phyloP scores from a whole-genome alignment of 176 grass and related monocot species.

The Guadua angustifolia region DNA sequence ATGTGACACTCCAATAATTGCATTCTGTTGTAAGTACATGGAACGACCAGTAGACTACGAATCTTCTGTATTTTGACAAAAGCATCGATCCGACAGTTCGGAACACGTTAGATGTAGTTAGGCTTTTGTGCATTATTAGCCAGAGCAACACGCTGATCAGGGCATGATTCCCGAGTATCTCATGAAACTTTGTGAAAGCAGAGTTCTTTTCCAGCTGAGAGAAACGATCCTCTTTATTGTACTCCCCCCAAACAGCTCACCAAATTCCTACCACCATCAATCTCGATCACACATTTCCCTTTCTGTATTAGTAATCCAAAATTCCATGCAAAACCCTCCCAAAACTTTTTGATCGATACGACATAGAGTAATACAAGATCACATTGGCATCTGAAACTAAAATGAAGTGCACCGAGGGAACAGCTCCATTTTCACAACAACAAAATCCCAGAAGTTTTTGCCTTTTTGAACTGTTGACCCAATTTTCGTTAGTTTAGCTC shows the following conservation, averaged over 20 bases:
- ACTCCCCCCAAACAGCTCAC: not conserved
- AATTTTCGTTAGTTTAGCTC: too few species aligned
- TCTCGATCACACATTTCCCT: not conserved
- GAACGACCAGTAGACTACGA: too few species aligned
- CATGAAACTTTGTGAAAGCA: slow-evolving; percentile 17
- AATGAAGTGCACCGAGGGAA: not conserved
- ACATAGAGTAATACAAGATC: not conserved
- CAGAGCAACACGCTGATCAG: not conserved
- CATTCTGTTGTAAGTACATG: not conserved
- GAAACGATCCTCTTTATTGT: not conserved
- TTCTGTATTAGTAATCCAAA: not conserved
- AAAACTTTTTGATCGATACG: not conserved
- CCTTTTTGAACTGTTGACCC: too few species aligned
- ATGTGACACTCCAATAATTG: not conserved
- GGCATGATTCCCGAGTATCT: slow-evolving; percentile 4
- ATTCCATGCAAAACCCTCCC: not conserved
- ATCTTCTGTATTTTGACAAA: not conserved
- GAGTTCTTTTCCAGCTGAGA: not conserved
- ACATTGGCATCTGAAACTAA: not conserved
- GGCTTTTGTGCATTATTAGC: not conserved
- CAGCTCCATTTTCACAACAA: not conserved
- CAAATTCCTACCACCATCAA: slow-evolving; percentile 8
- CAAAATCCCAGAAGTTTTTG: not conserved
- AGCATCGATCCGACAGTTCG: not conserved
- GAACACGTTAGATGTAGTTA: not conserved